phyloP scores from a whole-genome alignment of 371 early-diverging fungal genomes.

The Mortierella sp. region DNA sequence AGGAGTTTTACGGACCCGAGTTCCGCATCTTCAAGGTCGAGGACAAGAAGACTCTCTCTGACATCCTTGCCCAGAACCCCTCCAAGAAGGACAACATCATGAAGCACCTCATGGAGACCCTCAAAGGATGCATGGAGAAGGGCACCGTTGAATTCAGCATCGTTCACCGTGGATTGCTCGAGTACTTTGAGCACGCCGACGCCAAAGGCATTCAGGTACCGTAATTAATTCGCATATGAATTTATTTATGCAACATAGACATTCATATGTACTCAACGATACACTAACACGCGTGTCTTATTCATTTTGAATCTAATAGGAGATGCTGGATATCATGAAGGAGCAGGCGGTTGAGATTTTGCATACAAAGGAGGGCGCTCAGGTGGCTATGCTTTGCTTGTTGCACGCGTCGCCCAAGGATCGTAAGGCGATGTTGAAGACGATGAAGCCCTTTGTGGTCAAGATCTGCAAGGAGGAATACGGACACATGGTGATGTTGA shows the following conservation, averaged over 20 bases:
- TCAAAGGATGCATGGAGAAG: conserved; percentile 85
- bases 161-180: conserved; percentile 89
- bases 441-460: conserved; percentile 85
- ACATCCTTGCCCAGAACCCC: conserved; percentile 76
- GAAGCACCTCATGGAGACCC: conserved; percentile 76
- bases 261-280: too few species aligned
- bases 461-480: conserved; percentile 92
- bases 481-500: conserved; percentile 89
- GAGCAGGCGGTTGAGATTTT: conserved; percentile 89
- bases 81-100: conserved; percentile 84
- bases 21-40: conserved; percentile 86
- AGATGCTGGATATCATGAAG: conserved; percentile 82
- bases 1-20: conserved; percentile 96
- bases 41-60: conserved; percentile 72
- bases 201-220: conserved; percentile 70
- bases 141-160: conserved; percentile 87
- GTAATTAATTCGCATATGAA: too few species aligned
- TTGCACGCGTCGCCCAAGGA: conserved; percentile 86
- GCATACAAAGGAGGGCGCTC: conserved; percentile 93
- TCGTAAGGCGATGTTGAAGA: conserved; percentile 90
- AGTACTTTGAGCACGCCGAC: conserved; percentile 81
- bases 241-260: too few species aligned
- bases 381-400: conserved; percentile 86
- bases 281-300: too few species aligned
- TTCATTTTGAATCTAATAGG: conserved; percentile 35